Conservation (phyloP, 2,329 filamentous ascomycete species). For the Fusarium decemcellulare region DNA sequence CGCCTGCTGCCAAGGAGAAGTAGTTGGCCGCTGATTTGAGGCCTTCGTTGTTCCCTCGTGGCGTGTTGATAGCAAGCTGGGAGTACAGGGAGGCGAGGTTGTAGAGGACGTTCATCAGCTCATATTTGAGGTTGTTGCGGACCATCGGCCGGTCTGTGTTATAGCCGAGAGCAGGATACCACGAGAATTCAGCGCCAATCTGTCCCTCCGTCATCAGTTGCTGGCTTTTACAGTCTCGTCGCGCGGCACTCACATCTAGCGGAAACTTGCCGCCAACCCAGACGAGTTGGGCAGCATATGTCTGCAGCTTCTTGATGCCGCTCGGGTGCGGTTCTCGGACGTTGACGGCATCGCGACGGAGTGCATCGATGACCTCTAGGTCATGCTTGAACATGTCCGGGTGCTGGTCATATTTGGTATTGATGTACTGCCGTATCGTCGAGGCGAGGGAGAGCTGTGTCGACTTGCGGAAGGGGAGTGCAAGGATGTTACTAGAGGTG, state of each 20-base stretch:
- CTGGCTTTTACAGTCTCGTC: background rate
- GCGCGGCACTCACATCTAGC: slow-evolving; percentile 76
- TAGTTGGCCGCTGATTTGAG: slow-evolving; percentile 92
- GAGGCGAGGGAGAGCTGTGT: slow-evolving; percentile 82
- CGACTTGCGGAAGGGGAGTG: slow-evolving; percentile 90
- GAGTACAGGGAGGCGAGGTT: slow-evolving; percentile 96
- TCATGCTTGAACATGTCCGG: slow-evolving; percentile 96
- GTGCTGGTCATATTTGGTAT: slow-evolving; percentile 98
- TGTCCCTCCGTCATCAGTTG: slow-evolving; percentile 51
- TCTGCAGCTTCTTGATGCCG: slow-evolving; percentile 88
- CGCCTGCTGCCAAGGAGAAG: slow-evolving; percentile 89
- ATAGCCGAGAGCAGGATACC: slow-evolving; percentile 95
- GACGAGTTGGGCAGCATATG: slow-evolving; percentile 91
- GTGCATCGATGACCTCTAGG: slow-evolving; percentile 83
- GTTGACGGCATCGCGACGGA: slow-evolving; percentile 89
- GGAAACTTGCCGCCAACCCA: slow-evolving; percentile 98
- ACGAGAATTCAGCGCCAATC: slow-evolving; percentile 96
- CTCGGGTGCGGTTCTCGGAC: slow-evolving; percentile 90
- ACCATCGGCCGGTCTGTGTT: slow-evolving; percentile 81
- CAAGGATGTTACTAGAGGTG: slow-evolving; percentile 71
- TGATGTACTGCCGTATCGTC: slow-evolving; percentile 95
- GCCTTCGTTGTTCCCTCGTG: slow-evolving; percentile 83
- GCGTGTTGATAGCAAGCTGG: slow-evolving; percentile 87
- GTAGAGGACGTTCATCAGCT: slow-evolving; percentile 92
- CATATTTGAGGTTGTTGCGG: slow-evolving; percentile 80